Evolutionary conservation across 768 basidiomycete species (phyloP).

Genomic region (Lactarius evosmus): DNA sequence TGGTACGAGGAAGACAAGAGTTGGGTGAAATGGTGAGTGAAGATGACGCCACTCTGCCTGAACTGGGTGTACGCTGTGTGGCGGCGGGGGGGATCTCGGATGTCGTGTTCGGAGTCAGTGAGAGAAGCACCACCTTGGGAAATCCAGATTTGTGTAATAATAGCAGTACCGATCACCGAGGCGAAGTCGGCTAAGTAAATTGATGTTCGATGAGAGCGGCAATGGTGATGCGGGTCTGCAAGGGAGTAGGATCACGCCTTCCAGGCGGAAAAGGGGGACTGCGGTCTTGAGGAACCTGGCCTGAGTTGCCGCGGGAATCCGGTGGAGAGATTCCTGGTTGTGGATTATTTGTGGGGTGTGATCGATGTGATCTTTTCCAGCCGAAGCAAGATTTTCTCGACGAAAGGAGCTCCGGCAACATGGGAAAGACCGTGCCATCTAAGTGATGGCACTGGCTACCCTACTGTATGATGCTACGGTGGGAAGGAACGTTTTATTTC

Average conservation of each 20-base stretch:
- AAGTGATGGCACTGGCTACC: not conserved
- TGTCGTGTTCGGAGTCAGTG: no score
- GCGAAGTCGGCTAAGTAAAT: not conserved
- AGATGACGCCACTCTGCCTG: not conserved
- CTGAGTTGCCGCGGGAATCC: not conserved
- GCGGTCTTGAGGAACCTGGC: not conserved
- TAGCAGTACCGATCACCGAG: not conserved
- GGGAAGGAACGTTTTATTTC: not conserved
- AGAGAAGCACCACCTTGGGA: not conserved
- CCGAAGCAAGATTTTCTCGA: not conserved
- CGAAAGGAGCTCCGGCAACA: constrained; percentile 1
- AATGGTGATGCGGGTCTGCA: not conserved
- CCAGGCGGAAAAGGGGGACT: not conserved
- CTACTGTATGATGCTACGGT: not conserved
- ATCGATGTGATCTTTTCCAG: not conserved
- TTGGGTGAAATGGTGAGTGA: not conserved
- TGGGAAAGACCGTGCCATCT: not conserved
- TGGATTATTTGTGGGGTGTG: not conserved
- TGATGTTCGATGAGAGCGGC: not conserved
- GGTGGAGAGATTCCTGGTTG: not conserved
- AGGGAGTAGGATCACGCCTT: no score
- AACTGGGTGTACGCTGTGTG: not conserved
- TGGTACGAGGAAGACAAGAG: not conserved
- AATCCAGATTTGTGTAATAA: not conserved
- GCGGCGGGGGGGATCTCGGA: not conserved